These are phyloP conservation scores for Rubroboletus satanas DNA, from an alignment of 768 basidiomycete genomes.

Conservation along the genomic window DNA sequence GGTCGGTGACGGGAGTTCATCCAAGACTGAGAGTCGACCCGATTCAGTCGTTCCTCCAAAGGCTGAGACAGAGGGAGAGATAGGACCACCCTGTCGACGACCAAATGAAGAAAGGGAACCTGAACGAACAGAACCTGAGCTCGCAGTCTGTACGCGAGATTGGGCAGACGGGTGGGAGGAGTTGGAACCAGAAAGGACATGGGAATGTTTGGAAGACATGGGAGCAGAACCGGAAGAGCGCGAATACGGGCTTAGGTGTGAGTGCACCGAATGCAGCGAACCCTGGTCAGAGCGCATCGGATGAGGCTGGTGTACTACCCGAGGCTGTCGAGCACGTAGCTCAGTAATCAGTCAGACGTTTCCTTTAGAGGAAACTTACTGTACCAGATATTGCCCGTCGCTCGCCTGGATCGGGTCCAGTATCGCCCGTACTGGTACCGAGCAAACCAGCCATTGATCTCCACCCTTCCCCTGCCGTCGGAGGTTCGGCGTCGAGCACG, in stretches of 20 bases:
- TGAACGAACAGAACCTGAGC: constrained; percentile 42
- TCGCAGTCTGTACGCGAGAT: constrained; percentile 35
- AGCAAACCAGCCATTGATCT: constrained; percentile 40
- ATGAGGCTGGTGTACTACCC: constrained; percentile 40
- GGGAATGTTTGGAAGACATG: constrained; percentile 41
- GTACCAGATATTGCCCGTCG: constrained; percentile 60
- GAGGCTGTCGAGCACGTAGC: constrained; percentile 35
- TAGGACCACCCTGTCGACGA: constrained; percentile 33
- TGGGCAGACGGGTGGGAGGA: constrained; percentile 52
- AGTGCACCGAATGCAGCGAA: constrained; percentile 62
- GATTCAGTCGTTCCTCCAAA: constrained; percentile 37
- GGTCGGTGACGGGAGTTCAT: constrained; percentile 15
- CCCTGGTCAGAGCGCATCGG: constrained; percentile 54
- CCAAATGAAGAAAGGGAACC: constrained; percentile 55
- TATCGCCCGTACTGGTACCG: constrained; percentile 14
- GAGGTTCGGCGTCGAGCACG: constrained; percentile 67
- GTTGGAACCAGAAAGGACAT: constrained; percentile 46
- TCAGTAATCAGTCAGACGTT: constrained; percentile 8
- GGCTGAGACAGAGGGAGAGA: constrained; percentile 50
- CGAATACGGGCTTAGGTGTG: constrained; percentile 48
- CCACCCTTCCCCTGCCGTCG: constrained; percentile 60
- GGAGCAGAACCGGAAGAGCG: constrained; percentile 52
- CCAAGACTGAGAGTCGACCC: constrained; percentile 21
- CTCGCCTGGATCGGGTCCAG: constrained; percentile 25
- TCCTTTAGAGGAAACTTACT: constrained; percentile 38